Base-by-base conservation (phyloP, 1,139 yeast species). In the Debaryomycetaceae sp. region DNA sequence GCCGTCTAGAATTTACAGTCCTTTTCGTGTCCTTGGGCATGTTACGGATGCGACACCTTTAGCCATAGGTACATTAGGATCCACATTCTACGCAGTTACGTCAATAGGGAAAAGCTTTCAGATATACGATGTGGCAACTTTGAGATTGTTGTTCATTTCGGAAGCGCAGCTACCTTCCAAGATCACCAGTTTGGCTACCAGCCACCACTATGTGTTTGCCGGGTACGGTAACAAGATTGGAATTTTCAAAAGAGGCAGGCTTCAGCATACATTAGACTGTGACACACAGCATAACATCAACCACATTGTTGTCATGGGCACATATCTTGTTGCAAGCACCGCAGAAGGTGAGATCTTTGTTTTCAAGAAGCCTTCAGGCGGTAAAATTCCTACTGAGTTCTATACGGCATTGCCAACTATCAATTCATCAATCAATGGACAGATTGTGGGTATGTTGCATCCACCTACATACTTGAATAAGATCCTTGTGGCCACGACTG, bases 401-500 rank as follows among this genome's bases (percentile, higher is more conserved):
- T 86, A 90, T 63, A 83, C 96, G 5, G 72, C 82, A 11, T 66
- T 89, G 44, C 59, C 58, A 39, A 63, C 70, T 42, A 66, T 88
- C 41, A 76, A 72, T 45, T 73, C 83, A 3, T 64, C 71, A 29
- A 65, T 83, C 13, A 83, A 83, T 52, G 97, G 96, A 34, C 75
- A 72, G 2, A 76, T 93, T 29, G 84, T 85, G 9, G 84, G 83
- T 34, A 55, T 90, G 24, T 58, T 81, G 8, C 99, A 95, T 63
- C 86, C 95, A 42, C 90, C 98, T 36, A 93, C 99, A 0, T 91
- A 93, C 60, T 68, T 95, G 59, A 95, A 95, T 71, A 95, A 95
- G 60, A 69, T 95, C 35, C 85, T 87, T 1, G 82, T 93, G 34
- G 91, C 83, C 24, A 80, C 93, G 3, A 80, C 93, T 4, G 66